Percentiles rank a stretch among this genome's conserved stretches.
Conservation (phyloP, 2,329 filamentous ascomycete genomes). For the Thielaviopsis ethacetica region DNA sequence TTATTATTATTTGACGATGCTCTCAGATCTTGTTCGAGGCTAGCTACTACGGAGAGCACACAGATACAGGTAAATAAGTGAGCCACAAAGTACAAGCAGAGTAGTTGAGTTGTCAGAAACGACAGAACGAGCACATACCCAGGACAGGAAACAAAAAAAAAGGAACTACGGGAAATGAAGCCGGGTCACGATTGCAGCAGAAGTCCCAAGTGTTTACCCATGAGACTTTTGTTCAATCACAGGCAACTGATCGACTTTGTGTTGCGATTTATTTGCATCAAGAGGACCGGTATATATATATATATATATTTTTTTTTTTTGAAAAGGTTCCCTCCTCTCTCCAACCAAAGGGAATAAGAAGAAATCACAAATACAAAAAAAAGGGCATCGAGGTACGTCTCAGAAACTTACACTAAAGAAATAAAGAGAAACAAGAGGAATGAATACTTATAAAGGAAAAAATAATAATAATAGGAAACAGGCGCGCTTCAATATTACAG, state of each 20-base stretch:
- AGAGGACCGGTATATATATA: neutral
- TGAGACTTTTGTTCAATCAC: neutral
- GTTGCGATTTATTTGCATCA: neutral
- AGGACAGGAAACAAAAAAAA: neutral
- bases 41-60: neutral
- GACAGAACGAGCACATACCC: neutral
- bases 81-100: too few relatives aligned
- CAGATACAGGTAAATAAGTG: too few relatives aligned
- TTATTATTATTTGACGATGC: neutral
- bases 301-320: neutral
- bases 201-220: neutral
- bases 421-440: neutral
- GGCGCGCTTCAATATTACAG: neutral
- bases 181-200: neutral
- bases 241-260: neutral
- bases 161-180: neutral
- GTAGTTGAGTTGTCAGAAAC: neutral
- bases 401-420: neutral
- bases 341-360: neutral
- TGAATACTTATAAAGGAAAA: neutral
- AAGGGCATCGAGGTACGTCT: neutral
- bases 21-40: neutral
- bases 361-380: neutral
- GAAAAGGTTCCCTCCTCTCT: too few relatives aligned
- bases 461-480: neutral